Base-by-base conservation (phyloP, 2,329 filamentous ascomycete species). In the Didymella sp. region DNA sequence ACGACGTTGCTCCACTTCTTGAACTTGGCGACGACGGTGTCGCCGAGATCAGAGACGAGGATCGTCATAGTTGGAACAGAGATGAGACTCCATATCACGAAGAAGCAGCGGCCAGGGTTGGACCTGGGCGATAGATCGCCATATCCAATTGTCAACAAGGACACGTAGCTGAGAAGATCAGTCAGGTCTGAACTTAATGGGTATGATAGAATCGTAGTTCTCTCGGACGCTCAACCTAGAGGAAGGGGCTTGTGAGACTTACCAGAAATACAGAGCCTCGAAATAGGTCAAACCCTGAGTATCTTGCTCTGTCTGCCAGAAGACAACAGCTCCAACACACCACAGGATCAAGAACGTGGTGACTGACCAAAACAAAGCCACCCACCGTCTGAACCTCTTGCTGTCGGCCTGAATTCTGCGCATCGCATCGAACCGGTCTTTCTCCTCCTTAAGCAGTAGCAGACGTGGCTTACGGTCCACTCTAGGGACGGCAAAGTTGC, bases 11-110 rank as follows among this genome's bases (percentile, higher is more conserved):
- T 87, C 46, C 82, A 84, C n/a, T 80, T 79, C 64, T 89, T 88
- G 74, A 89, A 87, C 35, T 79, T 81, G 2, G 78, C 77, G 12
- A 96, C 88, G 19, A 96, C 84, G 0, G 93, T 97, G 68, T 96
- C 89, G 22, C 90, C 90, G 57, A 95, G 60, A 51, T 76, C 69
- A 0, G 64, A 70, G 9, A 76, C 68, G 12, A 97, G 83, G 17
- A 96, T 88, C 0, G 93, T 96, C 84, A 93, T 93, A 2, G 90
- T 93, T 0, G 93, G 93, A 3, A 96, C 82, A 0, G 92, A 92
- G 24, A 96, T 83, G 1, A 97, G 75, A 13, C 88, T 91, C 93
- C 93, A 97, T 53, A 96, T 88, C n/a, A 97, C 90, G 68, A 96
- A 97, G 73, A 96, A 96, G 0, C 90, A 86, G 51, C 90, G 88